Evolutionary conservation across 345 rosid genomes (phyloP).

Genomic region (Syzygium jambos): DNA sequence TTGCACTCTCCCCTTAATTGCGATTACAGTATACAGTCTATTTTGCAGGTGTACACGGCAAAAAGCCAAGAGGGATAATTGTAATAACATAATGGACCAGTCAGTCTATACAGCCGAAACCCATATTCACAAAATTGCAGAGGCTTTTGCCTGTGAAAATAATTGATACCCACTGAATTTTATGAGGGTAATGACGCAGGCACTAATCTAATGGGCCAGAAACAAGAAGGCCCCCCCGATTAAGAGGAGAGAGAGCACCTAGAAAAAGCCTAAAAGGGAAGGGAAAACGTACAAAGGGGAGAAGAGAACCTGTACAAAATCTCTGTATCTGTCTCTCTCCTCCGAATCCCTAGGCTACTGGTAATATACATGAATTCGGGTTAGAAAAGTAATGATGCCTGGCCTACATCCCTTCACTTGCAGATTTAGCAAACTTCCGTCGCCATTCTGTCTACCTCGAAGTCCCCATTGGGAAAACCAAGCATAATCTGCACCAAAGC

Average conservation of each 20-base stretch:
- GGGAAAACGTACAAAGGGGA: conserved; percentile 11
- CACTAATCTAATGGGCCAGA: conserved; percentile 41
- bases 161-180: conserved; percentile 22
- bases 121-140: conserved; percentile 45
- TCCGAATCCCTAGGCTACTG: conserved; percentile 39
- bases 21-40: not conserved
- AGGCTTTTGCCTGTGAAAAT: conserved; percentile 34
- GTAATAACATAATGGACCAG: not conserved
- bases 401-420: not conserved
- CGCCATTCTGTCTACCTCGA: conserved; percentile 4
- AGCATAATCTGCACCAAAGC: conserved; percentile 34
- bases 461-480: conserved; percentile 19
- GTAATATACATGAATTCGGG: conserved; percentile 47
- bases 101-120: not conserved
- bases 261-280: conserved; percentile 9
- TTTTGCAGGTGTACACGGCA: not conserved
- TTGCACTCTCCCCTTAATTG: not conserved
- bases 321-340: conserved; percentile 46
- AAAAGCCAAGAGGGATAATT: not conserved
- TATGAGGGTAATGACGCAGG: not conserved
- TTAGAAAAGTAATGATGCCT: conserved; percentile 1
- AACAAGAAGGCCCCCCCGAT: conserved; percentile 12
- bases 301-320: conserved; percentile 47
- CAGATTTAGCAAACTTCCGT: conserved; percentile 12
- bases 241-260: conserved; percentile 1